Percentiles rank a stretch among this genome's conserved stretches.
Evolutionary conservation across 768 basidiomycete species (phyloP).

Genomic region (Gyrodon lividus): DNA sequence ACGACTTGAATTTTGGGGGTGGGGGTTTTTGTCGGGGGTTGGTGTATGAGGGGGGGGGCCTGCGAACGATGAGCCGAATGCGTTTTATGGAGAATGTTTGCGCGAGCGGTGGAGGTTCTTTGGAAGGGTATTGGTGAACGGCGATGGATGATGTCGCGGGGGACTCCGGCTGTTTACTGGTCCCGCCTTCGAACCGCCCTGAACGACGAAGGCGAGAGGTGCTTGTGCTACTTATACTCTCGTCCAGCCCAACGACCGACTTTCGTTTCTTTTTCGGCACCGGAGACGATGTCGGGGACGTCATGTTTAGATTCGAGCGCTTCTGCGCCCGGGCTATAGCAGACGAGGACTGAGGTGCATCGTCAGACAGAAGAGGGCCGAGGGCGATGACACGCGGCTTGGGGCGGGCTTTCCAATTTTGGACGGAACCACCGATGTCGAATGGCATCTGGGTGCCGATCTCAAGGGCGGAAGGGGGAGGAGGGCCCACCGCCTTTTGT

Average conservation of each 20-base stretch:
- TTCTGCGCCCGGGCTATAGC: conserved; percentile 19
- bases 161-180: conserved; percentile 3
- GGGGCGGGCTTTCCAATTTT: conserved; percentile 10
- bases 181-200: conserved; percentile 16
- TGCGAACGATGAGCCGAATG: conserved; percentile 63
- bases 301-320: conserved; percentile 22
- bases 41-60: conserved; percentile 57
- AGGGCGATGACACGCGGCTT: conserved; percentile 4
- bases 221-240: neutral
- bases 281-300: conserved; percentile 21
- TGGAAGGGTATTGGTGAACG: neutral
- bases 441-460: neutral
- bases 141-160: neutral
- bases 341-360: conserved; percentile 7
- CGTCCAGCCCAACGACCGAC: conserved; percentile 9
- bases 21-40: conserved; percentile 69
- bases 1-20: conserved; percentile 47
- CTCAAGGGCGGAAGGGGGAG: neutral
- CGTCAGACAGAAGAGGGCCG: conserved; percentile 2
- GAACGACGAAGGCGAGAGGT: conserved; percentile 16
- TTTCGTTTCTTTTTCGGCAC: conserved; percentile 28
- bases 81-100: conserved; percentile 47
- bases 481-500: conserved; percentile 27
- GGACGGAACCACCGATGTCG: conserved; percentile 5
- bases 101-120: conserved; percentile 4